Percentiles rank a stretch among this genome's conserved stretches.
Conservation (phyloP, 75 land plant genomes). For the Sequoia sempervirens region DNA sequence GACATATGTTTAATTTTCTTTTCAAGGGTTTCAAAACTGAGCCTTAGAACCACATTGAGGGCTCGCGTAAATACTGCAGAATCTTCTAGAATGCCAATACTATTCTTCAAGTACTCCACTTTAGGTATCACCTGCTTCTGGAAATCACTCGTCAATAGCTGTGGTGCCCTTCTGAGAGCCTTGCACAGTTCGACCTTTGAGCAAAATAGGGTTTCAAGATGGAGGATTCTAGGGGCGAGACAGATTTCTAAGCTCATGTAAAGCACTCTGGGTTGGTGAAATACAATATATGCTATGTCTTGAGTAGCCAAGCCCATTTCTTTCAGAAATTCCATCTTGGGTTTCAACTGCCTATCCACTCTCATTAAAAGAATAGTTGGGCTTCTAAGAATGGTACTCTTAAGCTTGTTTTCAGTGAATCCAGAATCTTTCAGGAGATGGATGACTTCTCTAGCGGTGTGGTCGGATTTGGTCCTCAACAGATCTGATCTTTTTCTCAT, state of each 20-base stretch:
- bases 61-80: no score
- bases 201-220: constrained; percentile 16
- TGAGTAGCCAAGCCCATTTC: constrained; percentile 8
- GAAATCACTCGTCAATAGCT: background rate
- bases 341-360: constrained; percentile 13
- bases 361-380: constrained; percentile 32
- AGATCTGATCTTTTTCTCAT: background rate
- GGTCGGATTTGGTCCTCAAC: background rate
- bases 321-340: constrained; percentile 17
- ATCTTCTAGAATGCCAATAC: background rate
- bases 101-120: background rate
- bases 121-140: background rate
- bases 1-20: constrained; percentile 27
- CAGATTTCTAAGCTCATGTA: background rate
- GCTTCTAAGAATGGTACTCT: constrained; percentile 16
- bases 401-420: background rate
- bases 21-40: background rate
- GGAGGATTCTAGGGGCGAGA: constrained; percentile 10
- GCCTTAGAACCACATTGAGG: background rate
- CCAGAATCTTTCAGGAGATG: background rate
- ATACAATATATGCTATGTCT: constrained; percentile 17
- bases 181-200: background rate
- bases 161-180: background rate
- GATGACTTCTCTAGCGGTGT: background rate
- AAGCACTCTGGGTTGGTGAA: constrained; percentile 22